Base-by-base conservation (phyloP, 257 asterid genomes). In the Petunia secreta region DNA sequence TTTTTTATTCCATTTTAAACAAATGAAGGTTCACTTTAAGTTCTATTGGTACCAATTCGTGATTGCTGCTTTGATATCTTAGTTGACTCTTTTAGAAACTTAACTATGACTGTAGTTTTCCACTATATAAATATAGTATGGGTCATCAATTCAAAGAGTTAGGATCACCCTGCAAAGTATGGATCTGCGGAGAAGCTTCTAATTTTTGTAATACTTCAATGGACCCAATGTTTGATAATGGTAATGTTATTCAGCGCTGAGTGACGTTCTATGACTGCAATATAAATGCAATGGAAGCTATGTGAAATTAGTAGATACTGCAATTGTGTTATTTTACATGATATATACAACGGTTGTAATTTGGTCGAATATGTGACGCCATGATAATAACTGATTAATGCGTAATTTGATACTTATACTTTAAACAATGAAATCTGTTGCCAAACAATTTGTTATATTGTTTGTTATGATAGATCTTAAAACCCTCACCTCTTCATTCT, bases 361-460 rank as follows among this genome's bases (percentile, higher is more conserved):
- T 46, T 48, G 58, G 9, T 50, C 6, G 44, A 50, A 73, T 71
- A 71, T 50, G 44, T 1, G 16, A 10, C 60, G 44, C 77, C 11
- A 71, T 71, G 62, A 11, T 50, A 5, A 73, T 73, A 25, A 25
- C 25, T 50, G 46, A 1, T 73, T 73, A 34, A n/a, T 50, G 77
- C 77, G 9, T 46, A 73, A 46, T 8, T 9, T 34, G 46, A 11
- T 71, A 11, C 62, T 50, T 50, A 0, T 15, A 1, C 14, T 25
- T 50, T 73, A 50, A 69, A 34, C 36, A 48, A 73, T 73, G 60
- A 50, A n/a, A 34, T 73, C 62, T 48, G 60, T 39, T 73, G 77
- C 44, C 59, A 50, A 50, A 34, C 60, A 73, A 6, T 25, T 10
- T 2, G 77, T 73, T 60, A 50, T 50, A 73, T 48, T 48, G 62